A percentile compares a stretch with the other conserved stretches of the same genome.
phyloP scores from a whole-genome alignment of 371 early-diverging fungal species.

The Modicella reniformis region DNA sequence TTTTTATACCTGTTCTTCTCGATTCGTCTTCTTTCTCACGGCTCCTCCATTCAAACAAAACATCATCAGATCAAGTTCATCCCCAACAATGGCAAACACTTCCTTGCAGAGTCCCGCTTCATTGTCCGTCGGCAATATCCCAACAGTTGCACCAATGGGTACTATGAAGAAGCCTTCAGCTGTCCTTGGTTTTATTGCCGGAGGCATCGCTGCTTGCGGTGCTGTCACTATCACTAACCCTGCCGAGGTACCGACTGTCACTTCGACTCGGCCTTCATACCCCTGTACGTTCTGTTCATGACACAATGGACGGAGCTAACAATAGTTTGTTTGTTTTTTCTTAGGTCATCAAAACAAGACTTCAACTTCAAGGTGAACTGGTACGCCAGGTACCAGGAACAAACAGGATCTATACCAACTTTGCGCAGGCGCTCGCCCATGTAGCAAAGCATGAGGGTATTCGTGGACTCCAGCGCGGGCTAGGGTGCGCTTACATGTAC shows the following conservation, averaged over 20 bases:
- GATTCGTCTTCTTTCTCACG: slow-evolving; percentile 3
- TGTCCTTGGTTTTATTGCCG: slow-evolving; percentile 70
- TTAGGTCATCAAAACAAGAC: slow-evolving; percentile 93
- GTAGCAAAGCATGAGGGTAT: slow-evolving; percentile 86
- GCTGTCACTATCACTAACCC: slow-evolving; percentile 96
- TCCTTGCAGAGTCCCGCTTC: slow-evolving; percentile 18
- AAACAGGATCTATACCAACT: slow-evolving; percentile 78
- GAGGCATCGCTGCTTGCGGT: slow-evolving; percentile 85
- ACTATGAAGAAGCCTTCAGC: slow-evolving; percentile 42
- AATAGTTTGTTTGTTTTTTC: background rate
- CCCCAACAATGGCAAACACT: slow-evolving; percentile 20
- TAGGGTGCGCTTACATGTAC: slow-evolving; percentile 91
- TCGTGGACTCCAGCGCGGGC: slow-evolving; percentile 88
- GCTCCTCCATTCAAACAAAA: background rate
- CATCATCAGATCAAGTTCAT: slow-evolving; percentile 3
- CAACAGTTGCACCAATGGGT: slow-evolving; percentile 3
- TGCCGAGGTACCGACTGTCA: slow-evolving; percentile 74
- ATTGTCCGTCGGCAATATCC: slow-evolving; percentile 7
- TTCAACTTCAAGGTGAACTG: slow-evolving; percentile 95
- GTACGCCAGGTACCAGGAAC: slow-evolving; percentile 58
- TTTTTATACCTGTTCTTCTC: background rate
- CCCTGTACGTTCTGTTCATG: background rate
- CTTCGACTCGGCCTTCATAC: background rate
- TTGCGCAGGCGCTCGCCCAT: slow-evolving; percentile 80
- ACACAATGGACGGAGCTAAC: background rate